Evolutionary conservation across 1,139 yeast genomes (phyloP).

Genomic region (Yamadazyma pseudoaaseri): DNA sequence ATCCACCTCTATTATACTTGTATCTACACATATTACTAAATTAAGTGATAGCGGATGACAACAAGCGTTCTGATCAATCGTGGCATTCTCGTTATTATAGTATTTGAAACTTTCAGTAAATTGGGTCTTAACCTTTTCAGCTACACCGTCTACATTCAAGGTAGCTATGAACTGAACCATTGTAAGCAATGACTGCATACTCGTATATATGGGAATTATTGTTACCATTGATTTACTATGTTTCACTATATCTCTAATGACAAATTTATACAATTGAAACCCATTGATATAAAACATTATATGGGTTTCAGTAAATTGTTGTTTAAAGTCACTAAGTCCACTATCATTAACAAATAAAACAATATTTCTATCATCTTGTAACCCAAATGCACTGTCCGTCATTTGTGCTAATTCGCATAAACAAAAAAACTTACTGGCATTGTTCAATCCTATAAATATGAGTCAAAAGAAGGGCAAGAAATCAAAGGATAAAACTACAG

Average conservation of each 20-base stretch:
- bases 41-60: slow-evolving; percentile 1
- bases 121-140: too few species aligned
- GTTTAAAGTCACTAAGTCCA: background rate
- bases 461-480: background rate
- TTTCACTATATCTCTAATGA: background rate
- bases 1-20: slow-evolving; percentile 14
- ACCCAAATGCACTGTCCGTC: too few species aligned
- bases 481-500: background rate
- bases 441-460: background rate
- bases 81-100: too few species aligned
- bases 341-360: background rate
- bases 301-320: background rate
- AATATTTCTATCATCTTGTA: too few species aligned
- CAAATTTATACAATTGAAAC: slow-evolving; percentile 1
- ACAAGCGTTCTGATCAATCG: too few species aligned
- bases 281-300: slow-evolving; percentile 2
- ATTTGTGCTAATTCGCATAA: slow-evolving; percentile 1
- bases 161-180: background rate
- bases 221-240: too few species aligned
- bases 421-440: slow-evolving; percentile 1
- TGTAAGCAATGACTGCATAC: background rate
- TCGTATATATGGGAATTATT: background rate
- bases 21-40: slow-evolving; percentile 4
- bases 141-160: too few species aligned
- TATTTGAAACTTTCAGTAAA: too few species aligned